Conservation (phyloP, 495 filamentous ascomycete genomes). For the Penicillium coffeae region DNA sequence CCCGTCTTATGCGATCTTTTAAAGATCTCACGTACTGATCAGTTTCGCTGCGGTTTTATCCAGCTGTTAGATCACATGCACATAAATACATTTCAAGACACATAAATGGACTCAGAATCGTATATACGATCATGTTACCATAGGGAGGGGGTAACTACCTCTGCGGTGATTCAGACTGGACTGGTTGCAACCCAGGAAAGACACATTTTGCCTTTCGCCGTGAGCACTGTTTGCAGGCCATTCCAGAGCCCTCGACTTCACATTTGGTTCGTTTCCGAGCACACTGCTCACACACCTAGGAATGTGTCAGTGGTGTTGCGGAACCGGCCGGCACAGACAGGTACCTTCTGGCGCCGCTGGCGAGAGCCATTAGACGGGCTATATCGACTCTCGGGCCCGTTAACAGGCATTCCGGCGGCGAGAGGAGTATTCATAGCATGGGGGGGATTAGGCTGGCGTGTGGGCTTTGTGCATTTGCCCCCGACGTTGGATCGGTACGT, state of each 20-base stretch:
- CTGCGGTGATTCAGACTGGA: slow-evolving; percentile 63
- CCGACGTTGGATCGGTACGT: slow-evolving; percentile 2
- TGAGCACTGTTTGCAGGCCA: slow-evolving; percentile 75
- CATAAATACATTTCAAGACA: not conserved
- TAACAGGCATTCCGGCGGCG: slow-evolving; percentile 7
- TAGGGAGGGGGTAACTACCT: slow-evolving; percentile 49
- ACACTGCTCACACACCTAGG: slow-evolving; percentile 91
- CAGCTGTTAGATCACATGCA: not conserved
- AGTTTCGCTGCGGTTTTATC: slow-evolving; percentile 31
- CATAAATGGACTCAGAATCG: not conserved
- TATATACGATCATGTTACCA: too few relatives aligned
- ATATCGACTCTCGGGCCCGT: not conserved
- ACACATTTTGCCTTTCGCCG: slow-evolving; percentile 93
- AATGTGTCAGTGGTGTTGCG: slow-evolving; percentile 7
- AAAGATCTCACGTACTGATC: slow-evolving; percentile 91
- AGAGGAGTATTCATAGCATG: slow-evolving; percentile 6
- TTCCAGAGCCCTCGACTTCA: slow-evolving; percentile 74
- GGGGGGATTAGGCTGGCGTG: slow-evolving; percentile 14
- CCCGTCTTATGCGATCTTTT: slow-evolving; percentile 81
- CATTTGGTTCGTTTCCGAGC: slow-evolving; percentile 97
- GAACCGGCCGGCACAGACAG: not conserved
- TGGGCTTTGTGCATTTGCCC: slow-evolving; percentile 17
- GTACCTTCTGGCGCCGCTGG: slow-evolving; percentile 15
- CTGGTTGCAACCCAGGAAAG: slow-evolving; percentile 58
- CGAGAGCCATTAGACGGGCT: slow-evolving; percentile 1